Base-by-base conservation (phyloP, 2,329 filamentous ascomycete species). In the Fusarium sp. region DNA sequence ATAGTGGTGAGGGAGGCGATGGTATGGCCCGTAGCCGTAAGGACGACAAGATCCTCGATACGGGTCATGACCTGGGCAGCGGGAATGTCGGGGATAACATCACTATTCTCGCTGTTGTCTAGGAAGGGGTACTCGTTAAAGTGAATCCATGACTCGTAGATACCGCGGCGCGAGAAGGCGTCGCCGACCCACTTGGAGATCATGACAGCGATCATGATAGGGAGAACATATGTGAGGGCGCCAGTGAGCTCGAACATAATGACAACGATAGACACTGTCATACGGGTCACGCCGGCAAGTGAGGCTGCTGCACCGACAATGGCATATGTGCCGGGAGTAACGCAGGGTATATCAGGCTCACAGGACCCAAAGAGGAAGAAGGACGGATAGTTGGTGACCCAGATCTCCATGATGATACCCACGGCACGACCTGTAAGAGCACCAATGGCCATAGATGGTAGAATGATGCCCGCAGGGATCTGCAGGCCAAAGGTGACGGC, bases 231-330 rank as follows among this genome's bases (percentile, higher is more conserved):
- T 1, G 93, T 97, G 27, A 99, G 86, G 1, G 96, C 96, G 57
- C 96, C 96, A 0, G 96, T 99, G 61, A 99, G 89, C 82, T 99
- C 96, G 76, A 99, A 99, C 91, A 97, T 97, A 81, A 99, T 99
- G 75, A 98, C 96, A 4, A 99, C 95, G 71, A 99, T 97, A 11
- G 94, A 97, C 10, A 97, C 93, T 0, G 96, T 99, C 90, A 99
- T 96, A 72, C 95, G 89, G 16, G 95, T 98, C 34, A 96, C 93
- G 51, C 96, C 96, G 6, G 92, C 93, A 2, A 99, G 88, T n/a
- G 95, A 93, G 4, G 96, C 94, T 0, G 96, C 95, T 0, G 96
- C 96, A 33, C 96, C 96, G 67, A 99, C 91, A 74, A 99, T 97
- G 68, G 96, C 96, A 77, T 99, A 99, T 1, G 95, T 96, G 13